Percentiles rank a stretch among this genome's conserved stretches.
Evolutionary conservation across 2,329 filamentous ascomycete genomes (phyloP).

Genomic region (Pseudodiploospora longispora): DNA sequence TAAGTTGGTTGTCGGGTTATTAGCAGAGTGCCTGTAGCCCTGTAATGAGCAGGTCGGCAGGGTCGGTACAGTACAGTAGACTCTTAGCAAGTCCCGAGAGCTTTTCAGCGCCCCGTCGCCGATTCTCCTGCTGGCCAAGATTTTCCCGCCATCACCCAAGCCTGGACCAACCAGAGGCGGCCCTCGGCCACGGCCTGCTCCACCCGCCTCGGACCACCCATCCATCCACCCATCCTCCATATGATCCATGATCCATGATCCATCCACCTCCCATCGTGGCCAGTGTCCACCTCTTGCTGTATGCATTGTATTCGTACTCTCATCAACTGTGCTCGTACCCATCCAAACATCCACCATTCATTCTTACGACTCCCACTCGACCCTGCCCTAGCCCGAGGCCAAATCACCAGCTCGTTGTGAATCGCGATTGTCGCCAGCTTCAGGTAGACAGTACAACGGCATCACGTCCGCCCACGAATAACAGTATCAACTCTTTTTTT

Average conservation of each 20-base stretch:
- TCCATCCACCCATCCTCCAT: constrained; percentile 4
- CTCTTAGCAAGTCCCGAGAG: neutral
- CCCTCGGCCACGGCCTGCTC: neutral
- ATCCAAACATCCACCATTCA: no score
- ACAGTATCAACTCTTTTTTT: neutral
- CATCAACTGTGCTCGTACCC: no score
- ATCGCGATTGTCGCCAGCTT: neutral
- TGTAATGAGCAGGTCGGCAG: neutral
- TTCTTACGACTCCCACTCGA: neutral
- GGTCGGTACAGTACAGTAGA: neutral
- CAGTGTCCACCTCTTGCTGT: no score
- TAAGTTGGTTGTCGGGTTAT: no score
- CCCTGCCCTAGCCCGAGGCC: constrained; percentile 3
- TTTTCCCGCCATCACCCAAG: constrained; percentile 1
- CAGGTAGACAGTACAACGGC: constrained; percentile 1
- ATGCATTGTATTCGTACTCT: no score
- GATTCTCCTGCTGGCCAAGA: neutral
- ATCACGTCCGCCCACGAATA: neutral
- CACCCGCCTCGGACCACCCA: constrained; percentile 9
- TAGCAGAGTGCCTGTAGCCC: neutral
- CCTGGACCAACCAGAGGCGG: neutral
- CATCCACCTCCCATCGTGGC: constrained; percentile 1
- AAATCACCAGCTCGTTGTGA: neutral
- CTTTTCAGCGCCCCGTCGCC: neutral
- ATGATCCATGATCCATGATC: constrained; percentile 1